Conservation (phyloP, 371 early-diverging fungal genomes). For the Coemansia sp. region DNA sequence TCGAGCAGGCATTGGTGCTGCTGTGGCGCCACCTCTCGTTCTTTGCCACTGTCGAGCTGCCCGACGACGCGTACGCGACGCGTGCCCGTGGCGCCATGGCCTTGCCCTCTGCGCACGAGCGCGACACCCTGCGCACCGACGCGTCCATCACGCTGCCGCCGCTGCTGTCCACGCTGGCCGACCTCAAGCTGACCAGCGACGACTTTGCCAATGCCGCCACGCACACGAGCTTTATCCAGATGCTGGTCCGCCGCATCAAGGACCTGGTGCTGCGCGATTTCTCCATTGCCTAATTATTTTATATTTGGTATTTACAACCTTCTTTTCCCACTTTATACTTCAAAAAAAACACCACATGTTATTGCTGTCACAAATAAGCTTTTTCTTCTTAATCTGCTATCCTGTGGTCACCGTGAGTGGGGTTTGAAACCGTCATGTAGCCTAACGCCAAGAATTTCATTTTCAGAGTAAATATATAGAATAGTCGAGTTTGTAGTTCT, state of each 20-base stretch:
- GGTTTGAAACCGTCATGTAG: no score
- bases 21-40: slow-evolving; percentile 47
- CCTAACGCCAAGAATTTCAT: no score
- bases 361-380: no score
- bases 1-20: slow-evolving; percentile 46
- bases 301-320: background rate
- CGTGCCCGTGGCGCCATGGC: slow-evolving; percentile 32
- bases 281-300: slow-evolving; percentile 6
- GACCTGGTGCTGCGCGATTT: slow-evolving; percentile 52
- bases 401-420: no score
- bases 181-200: slow-evolving; percentile 51
- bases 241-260: slow-evolving; percentile 55
- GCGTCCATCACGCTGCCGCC: slow-evolving; percentile 55
- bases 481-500: no score
- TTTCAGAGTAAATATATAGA: no score
- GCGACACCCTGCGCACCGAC: slow-evolving; percentile 53
- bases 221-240: slow-evolving; percentile 57
- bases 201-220: slow-evolving; percentile 47
- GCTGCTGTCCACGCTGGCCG: slow-evolving; percentile 46
- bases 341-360: no score
- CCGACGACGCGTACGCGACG: background rate
- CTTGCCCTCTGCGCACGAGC: slow-evolving; percentile 51
- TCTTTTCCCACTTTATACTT: no score
- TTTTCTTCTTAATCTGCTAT: no score
- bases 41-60: slow-evolving; percentile 10